Conservation (phyloP, 108 stramenopile species). For the Nitzschia inconspicua region DNA sequence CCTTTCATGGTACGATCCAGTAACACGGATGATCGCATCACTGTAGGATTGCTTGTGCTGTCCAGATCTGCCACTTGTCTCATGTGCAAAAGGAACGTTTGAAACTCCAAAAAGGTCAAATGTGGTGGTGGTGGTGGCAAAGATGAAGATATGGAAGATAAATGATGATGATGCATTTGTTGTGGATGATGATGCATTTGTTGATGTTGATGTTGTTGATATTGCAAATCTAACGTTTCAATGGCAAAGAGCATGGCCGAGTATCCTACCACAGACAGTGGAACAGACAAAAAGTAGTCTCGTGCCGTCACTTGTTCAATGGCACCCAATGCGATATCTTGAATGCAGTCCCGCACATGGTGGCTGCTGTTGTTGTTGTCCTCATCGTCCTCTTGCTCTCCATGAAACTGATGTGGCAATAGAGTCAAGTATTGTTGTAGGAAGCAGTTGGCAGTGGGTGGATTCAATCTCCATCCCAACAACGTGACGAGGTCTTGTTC, state of each 20-base stretch:
- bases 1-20: no score
- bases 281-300: constrained; percentile 9
- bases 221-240: no score
- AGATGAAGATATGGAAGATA: no score
- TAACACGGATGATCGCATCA: no score
- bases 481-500: constrained; percentile 12
- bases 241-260: constrained; percentile 14
- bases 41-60: not conserved
- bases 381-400: not conserved
- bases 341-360: not conserved
- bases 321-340: constrained; percentile 5
- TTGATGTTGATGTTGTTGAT: not conserved
- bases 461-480: constrained; percentile 11
- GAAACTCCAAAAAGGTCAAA: constrained; percentile 2
- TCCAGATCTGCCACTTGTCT: not conserved
- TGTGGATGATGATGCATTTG: not conserved
- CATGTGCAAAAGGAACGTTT: constrained; percentile 3
- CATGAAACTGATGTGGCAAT: not conserved
- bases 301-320: constrained; percentile 14
- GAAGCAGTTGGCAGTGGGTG: constrained; percentile 25
- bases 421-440: constrained; percentile 17
- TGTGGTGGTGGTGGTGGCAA: no score
- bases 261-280: constrained; percentile 11
- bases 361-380: not conserved
- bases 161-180: no score